Conservation (phyloP, 2,329 filamentous ascomycete species). For the Diplodia intermedia region DNA sequence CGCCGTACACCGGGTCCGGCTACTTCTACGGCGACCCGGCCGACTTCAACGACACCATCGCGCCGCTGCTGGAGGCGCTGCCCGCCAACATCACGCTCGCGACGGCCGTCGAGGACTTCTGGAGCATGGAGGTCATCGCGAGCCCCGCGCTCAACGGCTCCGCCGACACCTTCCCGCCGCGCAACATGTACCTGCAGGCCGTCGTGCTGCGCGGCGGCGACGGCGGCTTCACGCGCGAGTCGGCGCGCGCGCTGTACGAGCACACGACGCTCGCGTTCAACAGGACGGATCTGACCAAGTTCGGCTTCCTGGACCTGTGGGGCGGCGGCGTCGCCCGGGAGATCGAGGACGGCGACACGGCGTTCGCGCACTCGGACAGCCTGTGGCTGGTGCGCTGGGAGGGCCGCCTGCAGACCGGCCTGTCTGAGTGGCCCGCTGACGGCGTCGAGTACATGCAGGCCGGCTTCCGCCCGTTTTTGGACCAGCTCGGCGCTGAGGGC, state of each 20-base stretch:
- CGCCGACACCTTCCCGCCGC: slow-evolving; percentile 34
- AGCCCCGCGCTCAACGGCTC: slow-evolving; percentile 30
- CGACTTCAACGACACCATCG: slow-evolving; percentile 35
- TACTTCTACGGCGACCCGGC: slow-evolving; percentile 37
- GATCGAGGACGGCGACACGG: slow-evolving; percentile 34
- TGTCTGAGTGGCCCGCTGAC: slow-evolving; percentile 35
- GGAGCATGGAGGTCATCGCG: slow-evolving; percentile 34
- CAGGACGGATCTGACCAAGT: slow-evolving; percentile 36
- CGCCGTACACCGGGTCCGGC: slow-evolving; percentile 33
- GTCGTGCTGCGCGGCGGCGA: slow-evolving; percentile 34
- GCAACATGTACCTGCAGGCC: slow-evolving; percentile 36
- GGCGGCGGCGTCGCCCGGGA: slow-evolving; percentile 35
- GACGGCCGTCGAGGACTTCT: slow-evolving; percentile 34
- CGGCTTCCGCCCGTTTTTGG: slow-evolving; percentile 36
- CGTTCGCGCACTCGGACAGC: slow-evolving; percentile 35
- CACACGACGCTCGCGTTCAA: slow-evolving; percentile 34
- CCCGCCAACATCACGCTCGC: slow-evolving; percentile 34
- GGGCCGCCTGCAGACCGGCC: slow-evolving; percentile 27
- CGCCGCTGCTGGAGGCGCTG: slow-evolving; percentile 33
- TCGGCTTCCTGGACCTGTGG: slow-evolving; percentile 39
- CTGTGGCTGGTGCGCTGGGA: slow-evolving; percentile 39
- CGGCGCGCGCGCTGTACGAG: slow-evolving; percentile 34
- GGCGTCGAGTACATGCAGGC: slow-evolving; percentile 37
- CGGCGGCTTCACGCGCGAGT: slow-evolving; percentile 32
- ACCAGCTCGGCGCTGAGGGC: slow-evolving; percentile 33